A percentile compares a stretch with the other conserved stretches of the same genome.
phyloP scores from a whole-genome alignment of 148 eudicot genomes.

The Rhododendron molle region DNA sequence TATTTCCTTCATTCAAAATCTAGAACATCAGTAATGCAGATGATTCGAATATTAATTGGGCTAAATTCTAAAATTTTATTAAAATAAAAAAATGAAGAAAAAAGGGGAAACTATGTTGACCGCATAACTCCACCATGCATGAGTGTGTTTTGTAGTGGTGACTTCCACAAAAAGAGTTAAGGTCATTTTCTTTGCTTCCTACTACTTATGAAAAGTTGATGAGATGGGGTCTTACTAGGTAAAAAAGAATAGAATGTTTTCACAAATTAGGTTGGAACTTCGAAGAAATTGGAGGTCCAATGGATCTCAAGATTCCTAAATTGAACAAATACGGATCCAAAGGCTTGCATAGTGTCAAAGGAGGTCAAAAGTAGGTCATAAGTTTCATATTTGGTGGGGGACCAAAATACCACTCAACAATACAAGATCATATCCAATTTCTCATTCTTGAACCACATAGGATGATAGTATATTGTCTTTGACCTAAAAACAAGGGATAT shows the following conservation, averaged over 20 bases:
- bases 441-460: not conserved
- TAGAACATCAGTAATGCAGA: not conserved
- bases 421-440: not conserved
- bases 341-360: not conserved
- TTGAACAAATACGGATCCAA: not conserved
- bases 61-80: not conserved
- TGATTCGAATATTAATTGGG: not conserved
- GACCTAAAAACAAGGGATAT: not conserved
- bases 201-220: constrained; percentile 4
- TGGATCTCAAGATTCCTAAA: constrained; percentile 1
- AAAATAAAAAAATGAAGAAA: not conserved
- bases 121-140: not conserved
- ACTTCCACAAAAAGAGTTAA: not conserved
- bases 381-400: not conserved
- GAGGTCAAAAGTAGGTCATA: not conserved
- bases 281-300: constrained; percentile 1
- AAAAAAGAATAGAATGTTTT: not conserved
- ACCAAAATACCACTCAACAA: constrained; percentile 6
- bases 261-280: not conserved
- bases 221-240: not conserved
- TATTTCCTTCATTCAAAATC: not conserved
- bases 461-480: not conserved
- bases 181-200: not conserved
- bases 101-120: not conserved
- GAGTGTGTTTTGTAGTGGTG: not conserved